Conservation (phyloP, 2,329 filamentous ascomycete genomes). For the Monosporascus sp. region DNA sequence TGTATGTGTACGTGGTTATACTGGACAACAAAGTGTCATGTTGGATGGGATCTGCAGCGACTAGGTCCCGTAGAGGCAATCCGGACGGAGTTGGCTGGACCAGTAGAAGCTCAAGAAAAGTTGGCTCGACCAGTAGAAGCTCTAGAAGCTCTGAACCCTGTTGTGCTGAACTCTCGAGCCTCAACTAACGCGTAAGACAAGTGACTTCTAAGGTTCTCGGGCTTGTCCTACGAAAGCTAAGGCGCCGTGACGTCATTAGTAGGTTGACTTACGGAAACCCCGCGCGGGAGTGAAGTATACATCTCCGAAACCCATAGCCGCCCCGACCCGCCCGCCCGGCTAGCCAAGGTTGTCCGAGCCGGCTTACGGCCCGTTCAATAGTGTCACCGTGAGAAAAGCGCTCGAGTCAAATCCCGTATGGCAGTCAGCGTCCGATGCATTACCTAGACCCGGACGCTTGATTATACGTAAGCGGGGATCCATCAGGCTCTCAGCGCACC, state of each 20-base stretch:
- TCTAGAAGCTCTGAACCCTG: constrained; percentile 6
- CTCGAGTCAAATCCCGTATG: too few species aligned
- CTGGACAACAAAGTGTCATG: not conserved
- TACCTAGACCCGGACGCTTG: too few species aligned
- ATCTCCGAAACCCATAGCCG: not conserved
- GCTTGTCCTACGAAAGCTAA: too few species aligned
- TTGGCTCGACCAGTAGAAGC: constrained; percentile 3
- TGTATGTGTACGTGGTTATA: not conserved
- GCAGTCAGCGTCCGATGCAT: too few species aligned
- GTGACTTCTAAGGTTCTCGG: not conserved
- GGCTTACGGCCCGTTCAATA: not conserved
- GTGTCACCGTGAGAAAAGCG: too few species aligned
- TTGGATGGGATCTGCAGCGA: too few species aligned
- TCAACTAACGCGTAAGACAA: not conserved
- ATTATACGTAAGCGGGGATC: too few species aligned
- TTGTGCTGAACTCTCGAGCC: not conserved
- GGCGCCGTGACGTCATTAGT: not conserved
- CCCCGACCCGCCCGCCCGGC: not conserved
- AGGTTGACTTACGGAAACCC: not conserved
- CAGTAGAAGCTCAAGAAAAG: constrained; percentile 2
- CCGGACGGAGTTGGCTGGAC: not conserved
- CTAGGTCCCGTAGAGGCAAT: not conserved
- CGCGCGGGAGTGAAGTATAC: not conserved
- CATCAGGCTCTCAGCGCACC: too few species aligned
- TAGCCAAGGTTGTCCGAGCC: not conserved